phyloP scores from a whole-genome alignment of 768 basidiomycete genomes.

The Lactifluus volemus region DNA sequence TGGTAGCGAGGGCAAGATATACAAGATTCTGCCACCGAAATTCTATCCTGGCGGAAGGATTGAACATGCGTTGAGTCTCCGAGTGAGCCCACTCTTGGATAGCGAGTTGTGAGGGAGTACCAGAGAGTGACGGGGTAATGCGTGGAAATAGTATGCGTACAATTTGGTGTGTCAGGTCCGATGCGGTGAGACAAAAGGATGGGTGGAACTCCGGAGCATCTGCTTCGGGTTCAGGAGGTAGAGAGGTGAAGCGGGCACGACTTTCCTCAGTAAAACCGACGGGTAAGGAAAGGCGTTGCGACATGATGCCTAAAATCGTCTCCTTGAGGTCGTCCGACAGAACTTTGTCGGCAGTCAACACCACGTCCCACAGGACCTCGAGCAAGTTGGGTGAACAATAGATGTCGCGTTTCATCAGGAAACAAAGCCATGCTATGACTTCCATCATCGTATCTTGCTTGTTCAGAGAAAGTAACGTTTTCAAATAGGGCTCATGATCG shows the following conservation, averaged over 20 bases:
- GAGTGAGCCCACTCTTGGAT: constrained; percentile 14
- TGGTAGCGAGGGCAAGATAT: constrained; percentile 16
- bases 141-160: constrained; percentile 15
- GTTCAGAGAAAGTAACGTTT: constrained; percentile 9
- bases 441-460: background rate
- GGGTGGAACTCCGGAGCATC: constrained; percentile 4
- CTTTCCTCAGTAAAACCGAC: constrained; percentile 18
- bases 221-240: background rate
- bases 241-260: background rate
- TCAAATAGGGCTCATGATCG: constrained; percentile 2
- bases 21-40: constrained; percentile 18
- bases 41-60: background rate
- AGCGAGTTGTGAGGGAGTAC: constrained; percentile 11
- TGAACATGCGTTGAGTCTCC: constrained; percentile 13
- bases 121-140: background rate
- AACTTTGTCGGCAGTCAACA: constrained; percentile 24
- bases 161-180: constrained; percentile 12
- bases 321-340: constrained; percentile 27
- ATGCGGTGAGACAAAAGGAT: constrained; percentile 16
- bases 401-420: constrained; percentile 11
- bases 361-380: constrained; percentile 34
- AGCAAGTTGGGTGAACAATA: constrained; percentile 31
- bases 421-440: constrained; percentile 7
- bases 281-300: constrained; percentile 26
- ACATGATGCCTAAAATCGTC: constrained; percentile 30